These are phyloP conservation scores for Coemansia sp. DNA, from an alignment of 192 early-diverging fungal species.

Conservation along the genomic window DNA sequence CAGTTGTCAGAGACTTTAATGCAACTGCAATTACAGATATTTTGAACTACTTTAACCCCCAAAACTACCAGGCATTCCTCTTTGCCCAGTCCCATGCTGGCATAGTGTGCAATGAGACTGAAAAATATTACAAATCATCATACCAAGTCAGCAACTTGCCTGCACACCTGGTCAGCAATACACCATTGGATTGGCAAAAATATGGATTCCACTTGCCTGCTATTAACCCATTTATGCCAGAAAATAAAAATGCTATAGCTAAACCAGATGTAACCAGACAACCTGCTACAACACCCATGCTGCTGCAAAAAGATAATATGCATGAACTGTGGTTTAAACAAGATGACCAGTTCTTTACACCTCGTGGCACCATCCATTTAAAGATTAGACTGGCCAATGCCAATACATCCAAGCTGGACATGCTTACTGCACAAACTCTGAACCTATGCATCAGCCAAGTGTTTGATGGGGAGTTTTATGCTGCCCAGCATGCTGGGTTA, in stretches of 20 bases:
- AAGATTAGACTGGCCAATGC: background rate
- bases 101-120: background rate
- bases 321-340: background rate
- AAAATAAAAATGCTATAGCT: background rate
- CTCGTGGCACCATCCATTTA: background rate
- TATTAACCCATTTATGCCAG: background rate
- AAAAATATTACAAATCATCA: background rate
- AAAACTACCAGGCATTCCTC: background rate
- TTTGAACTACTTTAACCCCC: background rate
- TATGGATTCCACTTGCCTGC: background rate
- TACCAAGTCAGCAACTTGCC: background rate
- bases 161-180: background rate
- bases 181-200: background rate
- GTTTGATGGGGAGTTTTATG: background rate
- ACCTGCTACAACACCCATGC: slow-evolving; percentile 1
- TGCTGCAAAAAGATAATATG: slow-evolving; percentile 12
- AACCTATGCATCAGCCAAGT: background rate
- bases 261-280: background rate
- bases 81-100: background rate
- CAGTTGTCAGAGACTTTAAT: background rate
- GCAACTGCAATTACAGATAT: background rate
- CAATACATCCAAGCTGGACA: background rate
- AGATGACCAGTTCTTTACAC: no score
- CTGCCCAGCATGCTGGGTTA: background rate
- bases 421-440: background rate